A percentile compares a stretch with the other conserved stretches of the same genome.
Conservation (phyloP, 176 grass and related monocot species). For the Hordeum vulgare region MorexV3_pseudomolecules_assembly NC_058524.1:561912432-561912931, state of each 20-base stretch:
- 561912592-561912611: neutral
- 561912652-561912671: neutral
- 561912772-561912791: neutral
- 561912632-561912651: neutral
- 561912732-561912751: neutral
- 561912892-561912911: neutral
- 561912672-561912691: neutral
- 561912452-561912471: too few species aligned
- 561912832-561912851: neutral
- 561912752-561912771: neutral
- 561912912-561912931: neutral
- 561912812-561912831: neutral
- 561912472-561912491: too few species aligned
- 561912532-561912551: neutral
- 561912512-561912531: neutral
- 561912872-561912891: too few species aligned
- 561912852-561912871: neutral
- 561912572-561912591: neutral
- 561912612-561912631: neutral
- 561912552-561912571: neutral
- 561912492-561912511: neutral
- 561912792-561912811: neutral
- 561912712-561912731: neutral
- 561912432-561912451: too few species aligned
- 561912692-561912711: neutral